These are phyloP conservation scores for Zopfia rhizophila DNA, from an alignment of 2,329 filamentous ascomycete genomes.

Conservation along the genomic window DNA sequence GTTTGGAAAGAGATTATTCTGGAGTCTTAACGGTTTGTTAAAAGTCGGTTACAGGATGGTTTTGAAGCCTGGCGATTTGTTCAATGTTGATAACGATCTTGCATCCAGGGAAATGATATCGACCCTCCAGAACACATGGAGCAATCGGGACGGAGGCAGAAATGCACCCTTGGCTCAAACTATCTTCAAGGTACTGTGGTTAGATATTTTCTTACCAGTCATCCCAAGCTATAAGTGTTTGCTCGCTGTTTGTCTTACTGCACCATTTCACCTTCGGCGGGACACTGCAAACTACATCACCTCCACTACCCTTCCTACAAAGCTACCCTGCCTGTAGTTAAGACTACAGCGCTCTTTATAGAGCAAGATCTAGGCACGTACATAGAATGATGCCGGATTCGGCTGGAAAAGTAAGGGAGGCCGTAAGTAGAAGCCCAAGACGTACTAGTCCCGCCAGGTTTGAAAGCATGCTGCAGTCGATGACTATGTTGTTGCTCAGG, in stretches of 20 bases:
- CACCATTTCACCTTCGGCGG: no score
- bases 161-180: constrained; percentile 23
- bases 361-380: no score
- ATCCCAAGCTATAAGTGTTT: constrained; percentile 32
- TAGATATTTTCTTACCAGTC: constrained; percentile 32
- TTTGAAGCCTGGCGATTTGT: constrained; percentile 34
- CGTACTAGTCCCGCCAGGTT: neutral
- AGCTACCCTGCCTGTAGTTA: no score
- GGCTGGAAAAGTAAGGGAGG: no score
- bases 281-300: no score
- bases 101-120: constrained; percentile 25
- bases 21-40: constrained; percentile 51
- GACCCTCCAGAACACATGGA: constrained; percentile 28
- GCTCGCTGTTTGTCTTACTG: no score
- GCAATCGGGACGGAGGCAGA: constrained; percentile 16
- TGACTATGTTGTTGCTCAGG: constrained; percentile 1
- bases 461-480: neutral
- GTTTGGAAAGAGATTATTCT: constrained; percentile 48
- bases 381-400: no score
- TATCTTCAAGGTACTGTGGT: constrained; percentile 27
- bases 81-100: constrained; percentile 37
- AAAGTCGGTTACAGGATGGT: constrained; percentile 33
- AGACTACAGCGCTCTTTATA: no score
- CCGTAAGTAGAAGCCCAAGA: no score
- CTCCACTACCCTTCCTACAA: no score